Percentiles rank a stretch among this genome's conserved stretches.
These are phyloP conservation scores for Kwoniella europaea DNA, from an alignment of 768 basidiomycete species.

Conservation along the genomic window DNA sequence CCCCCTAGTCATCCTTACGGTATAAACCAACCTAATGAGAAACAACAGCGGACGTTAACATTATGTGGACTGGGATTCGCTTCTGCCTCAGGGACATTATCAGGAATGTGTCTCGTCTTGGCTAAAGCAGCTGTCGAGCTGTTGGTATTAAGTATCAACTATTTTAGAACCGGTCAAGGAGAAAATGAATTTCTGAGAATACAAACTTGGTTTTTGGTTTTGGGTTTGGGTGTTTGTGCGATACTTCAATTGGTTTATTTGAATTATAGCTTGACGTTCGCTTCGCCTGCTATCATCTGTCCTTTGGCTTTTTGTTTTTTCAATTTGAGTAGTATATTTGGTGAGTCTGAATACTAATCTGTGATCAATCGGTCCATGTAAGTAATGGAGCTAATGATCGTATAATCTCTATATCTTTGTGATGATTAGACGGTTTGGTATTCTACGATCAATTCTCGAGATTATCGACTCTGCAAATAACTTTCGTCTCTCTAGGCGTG, in stretches of 20 bases:
- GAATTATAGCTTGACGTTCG: conserved; percentile 67
- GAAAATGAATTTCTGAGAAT: conserved; percentile 57
- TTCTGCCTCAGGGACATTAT: conserved; percentile 82
- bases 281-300: conserved; percentile 83
- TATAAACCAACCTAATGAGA: conserved; percentile 23
- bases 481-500: conserved; percentile 77
- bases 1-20: background rate
- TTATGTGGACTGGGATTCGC: conserved; percentile 82
- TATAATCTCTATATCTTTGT: background rate
- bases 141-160: conserved; percentile 71
- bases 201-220: conserved; percentile 72
- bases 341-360: conserved; percentile 60
- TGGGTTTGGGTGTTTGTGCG: conserved; percentile 74
- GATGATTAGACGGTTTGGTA: conserved; percentile 60
- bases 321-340: conserved; percentile 87
- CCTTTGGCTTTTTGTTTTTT: conserved; percentile 96
- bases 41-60: conserved; percentile 63
- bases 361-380: background rate
- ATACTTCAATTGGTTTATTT: conserved; percentile 68
- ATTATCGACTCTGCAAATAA: conserved; percentile 72
- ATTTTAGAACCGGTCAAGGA: conserved; percentile 50
- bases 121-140: conserved; percentile 93
- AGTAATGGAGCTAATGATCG: background rate
- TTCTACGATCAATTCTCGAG: conserved; percentile 85
- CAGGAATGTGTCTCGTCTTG: conserved; percentile 89